phyloP scores from a whole-genome alignment of 345 rosid species.

The Eucalyptus shirleyi region DNA sequence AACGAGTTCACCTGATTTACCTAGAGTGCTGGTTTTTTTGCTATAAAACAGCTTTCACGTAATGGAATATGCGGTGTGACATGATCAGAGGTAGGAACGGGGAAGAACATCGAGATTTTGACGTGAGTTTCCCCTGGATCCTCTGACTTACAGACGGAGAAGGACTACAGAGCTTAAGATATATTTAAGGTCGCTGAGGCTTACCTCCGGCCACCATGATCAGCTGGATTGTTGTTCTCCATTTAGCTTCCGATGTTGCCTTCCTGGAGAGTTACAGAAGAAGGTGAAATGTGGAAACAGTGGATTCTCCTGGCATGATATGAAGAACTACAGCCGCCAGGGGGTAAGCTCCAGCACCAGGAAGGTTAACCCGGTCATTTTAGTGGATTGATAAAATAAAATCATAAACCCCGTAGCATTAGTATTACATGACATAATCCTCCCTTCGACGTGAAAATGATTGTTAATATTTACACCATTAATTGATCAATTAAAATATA shows the following conservation, averaged over 20 bases:
- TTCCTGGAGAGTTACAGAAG: background rate
- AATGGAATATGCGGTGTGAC: background rate
- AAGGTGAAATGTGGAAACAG: background rate
- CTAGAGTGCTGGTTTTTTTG: background rate
- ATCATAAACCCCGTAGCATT: background rate
- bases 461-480: background rate
- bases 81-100: background rate
- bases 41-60: background rate
- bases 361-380: background rate
- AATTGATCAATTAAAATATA: background rate
- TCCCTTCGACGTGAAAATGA: background rate
- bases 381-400: too few relatives aligned
- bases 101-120: background rate
- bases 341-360: too few relatives aligned
- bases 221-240: background rate
- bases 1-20: background rate
- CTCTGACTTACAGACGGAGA: background rate
- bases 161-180: background rate
- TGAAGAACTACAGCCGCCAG: too few relatives aligned
- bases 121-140: background rate
- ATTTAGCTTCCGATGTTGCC: background rate
- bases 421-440: background rate
- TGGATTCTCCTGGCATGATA: background rate
- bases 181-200: background rate
- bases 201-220: background rate